These are phyloP conservation scores for Jamesozyma hellenica DNA, from an alignment of 805 yeast species.

Conservation along the genomic window DNA sequence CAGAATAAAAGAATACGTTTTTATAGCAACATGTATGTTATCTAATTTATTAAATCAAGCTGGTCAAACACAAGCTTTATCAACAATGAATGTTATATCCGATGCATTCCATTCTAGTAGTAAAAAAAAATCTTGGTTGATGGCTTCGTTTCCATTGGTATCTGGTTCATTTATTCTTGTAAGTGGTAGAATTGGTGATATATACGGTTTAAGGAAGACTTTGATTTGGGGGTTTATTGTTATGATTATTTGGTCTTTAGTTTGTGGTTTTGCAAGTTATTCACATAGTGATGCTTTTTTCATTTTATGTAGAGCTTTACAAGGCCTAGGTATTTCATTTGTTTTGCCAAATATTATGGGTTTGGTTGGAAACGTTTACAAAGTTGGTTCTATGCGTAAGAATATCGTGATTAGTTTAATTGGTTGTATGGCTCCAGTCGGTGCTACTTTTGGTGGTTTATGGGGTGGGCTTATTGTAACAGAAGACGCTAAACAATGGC, in stretches of 20 bases:
- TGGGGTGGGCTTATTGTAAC: slow-evolving; percentile 38
- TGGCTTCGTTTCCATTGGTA: slow-evolving; percentile 61
- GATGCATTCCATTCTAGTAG: slow-evolving; percentile 26
- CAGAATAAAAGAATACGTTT: slow-evolving; percentile 18
- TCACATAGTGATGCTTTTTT: slow-evolving; percentile 41
- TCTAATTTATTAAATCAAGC: slow-evolving; percentile 35
- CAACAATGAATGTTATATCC: slow-evolving; percentile 30
- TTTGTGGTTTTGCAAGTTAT: slow-evolving; percentile 50
- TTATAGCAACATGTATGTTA: slow-evolving; percentile 24
- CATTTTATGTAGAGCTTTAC: slow-evolving; percentile 45
- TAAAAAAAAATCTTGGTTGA: slow-evolving; percentile 46
- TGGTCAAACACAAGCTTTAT: slow-evolving; percentile 31
- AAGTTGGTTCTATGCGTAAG: slow-evolving; percentile 35
- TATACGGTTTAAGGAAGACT: slow-evolving; percentile 51
- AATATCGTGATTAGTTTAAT: slow-evolving; percentile 44
- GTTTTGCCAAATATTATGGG: slow-evolving; percentile 53
- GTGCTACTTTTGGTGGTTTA: slow-evolving; percentile 45
- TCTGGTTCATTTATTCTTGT: slow-evolving; percentile 64
- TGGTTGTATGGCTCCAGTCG: slow-evolving; percentile 50
- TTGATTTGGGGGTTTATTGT: slow-evolving; percentile 46
- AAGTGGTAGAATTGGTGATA: slow-evolving; percentile 63
- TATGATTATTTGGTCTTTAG: slow-evolving; percentile 46
- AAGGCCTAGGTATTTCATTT: slow-evolving; percentile 53
- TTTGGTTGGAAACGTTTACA: slow-evolving; percentile 37
- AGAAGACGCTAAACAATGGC: slow-evolving; percentile 15